Percentiles rank a stretch among this genome's conserved stretches.
These are phyloP conservation scores for Saccharomyces hybrid DNA, from an alignment of 1,139 yeast genomes.

Conservation along the genomic window DNA sequence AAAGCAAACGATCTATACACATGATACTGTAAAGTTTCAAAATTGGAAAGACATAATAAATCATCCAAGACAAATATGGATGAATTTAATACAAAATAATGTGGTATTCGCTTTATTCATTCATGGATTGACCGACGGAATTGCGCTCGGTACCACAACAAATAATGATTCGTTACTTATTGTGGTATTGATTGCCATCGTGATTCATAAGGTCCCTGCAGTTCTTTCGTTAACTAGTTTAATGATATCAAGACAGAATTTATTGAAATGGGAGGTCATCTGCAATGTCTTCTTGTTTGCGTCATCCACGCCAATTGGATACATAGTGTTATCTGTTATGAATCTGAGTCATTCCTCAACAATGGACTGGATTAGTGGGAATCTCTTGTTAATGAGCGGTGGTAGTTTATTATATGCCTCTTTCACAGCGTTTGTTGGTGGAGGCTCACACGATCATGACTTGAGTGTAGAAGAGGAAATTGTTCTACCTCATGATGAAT, in stretches of 20 bases:
- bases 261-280: conserved; percentile 25
- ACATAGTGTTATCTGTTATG: conserved; percentile 21
- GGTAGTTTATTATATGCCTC: conserved; percentile 32
- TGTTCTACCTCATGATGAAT: conserved; percentile 12
- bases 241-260: conserved; percentile 28
- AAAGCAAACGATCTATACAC: background rate
- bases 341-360: conserved; percentile 22
- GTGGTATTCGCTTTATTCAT: conserved; percentile 50
- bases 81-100: conserved; percentile 31
- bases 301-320: conserved; percentile 31
- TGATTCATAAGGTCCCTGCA: conserved; percentile 61
- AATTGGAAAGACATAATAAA: conserved; percentile 16
- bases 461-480: conserved; percentile 1
- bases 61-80: conserved; percentile 17
- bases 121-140: conserved; percentile 58
- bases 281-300: conserved; percentile 30
- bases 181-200: conserved; percentile 44
- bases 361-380: conserved; percentile 28
- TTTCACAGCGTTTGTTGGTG: conserved; percentile 26
- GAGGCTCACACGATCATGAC: conserved; percentile 11
- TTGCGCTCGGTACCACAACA: conserved; percentile 52
- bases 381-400: conserved; percentile 29
- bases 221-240: conserved; percentile 46
- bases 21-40: conserved; percentile 7
- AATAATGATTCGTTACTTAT: conserved; percentile 39